Evolutionary conservation across 2,329 filamentous ascomycete species (phyloP), one percentile per base, ranked within the genome.

Genomic region (Pseudogymnoascus verrucosus): DNA sequence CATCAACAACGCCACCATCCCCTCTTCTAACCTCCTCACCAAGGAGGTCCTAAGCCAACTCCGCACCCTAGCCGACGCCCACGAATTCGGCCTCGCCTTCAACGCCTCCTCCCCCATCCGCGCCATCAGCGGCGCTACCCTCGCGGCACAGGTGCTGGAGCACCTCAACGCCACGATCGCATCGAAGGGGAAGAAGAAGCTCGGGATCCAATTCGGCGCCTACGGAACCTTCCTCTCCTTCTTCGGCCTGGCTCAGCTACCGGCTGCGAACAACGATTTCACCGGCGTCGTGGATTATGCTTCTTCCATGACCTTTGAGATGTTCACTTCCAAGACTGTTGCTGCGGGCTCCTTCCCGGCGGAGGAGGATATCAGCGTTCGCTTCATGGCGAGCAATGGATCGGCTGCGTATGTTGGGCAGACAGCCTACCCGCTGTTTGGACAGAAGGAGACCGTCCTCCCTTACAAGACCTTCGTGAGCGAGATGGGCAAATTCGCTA

Each of bases 41-140:
- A 69, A 78, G 39, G 77, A 79, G 1, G 82, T 82, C 26, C 78
- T 91, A 63, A 73, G 78, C 69, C 84, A 89, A 72, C 83, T 95
- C 64, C 82, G 83, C 69, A 82, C 83, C n/a, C 84, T 95, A 34
- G 92, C 93, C 69, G 86, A 93, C 73, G 78, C 79, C 64, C 90
- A 95, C 75, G 89, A 97, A 75, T 96, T 84, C 80, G 88, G 87
- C 71, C 85, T 95, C 12, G 90, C 90, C 62, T 96, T 89, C 83
- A 93, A 96, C 77, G 76, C 78, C 67, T 89, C 86, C 76, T 90
- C 93, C 70, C 78, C 82, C 51, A 79, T 82, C 68, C 82, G 84
- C 62, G 81, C 84, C 68, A 80, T 88, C 67, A 78, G 81, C 2
- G 85, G 84, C 66, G 76, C 80, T 64, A 82, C 84, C 23, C 78